Conservation (phyloP, 352 stramenopile species). For the Phytophthora constricta region DNA sequence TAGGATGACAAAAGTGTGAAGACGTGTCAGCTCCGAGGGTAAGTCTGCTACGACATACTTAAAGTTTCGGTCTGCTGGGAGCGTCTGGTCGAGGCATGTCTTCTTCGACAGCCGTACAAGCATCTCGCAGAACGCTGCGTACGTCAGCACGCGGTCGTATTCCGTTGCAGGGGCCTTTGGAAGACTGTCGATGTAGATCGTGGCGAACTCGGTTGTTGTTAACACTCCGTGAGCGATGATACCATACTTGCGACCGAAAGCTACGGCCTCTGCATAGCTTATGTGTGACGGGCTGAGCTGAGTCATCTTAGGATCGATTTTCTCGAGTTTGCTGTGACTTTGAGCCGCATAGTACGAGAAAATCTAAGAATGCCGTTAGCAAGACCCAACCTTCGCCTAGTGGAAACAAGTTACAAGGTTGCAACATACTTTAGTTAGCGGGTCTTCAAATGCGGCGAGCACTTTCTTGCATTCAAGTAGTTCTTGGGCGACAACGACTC, state of each 20-base stretch:
- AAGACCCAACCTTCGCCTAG: background rate
- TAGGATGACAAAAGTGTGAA: too few relatives aligned
- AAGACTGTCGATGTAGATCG: conserved; percentile 79
- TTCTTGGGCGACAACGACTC: conserved; percentile 53
- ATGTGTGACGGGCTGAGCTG: conserved; percentile 57
- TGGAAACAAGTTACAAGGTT: background rate
- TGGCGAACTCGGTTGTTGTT: conserved; percentile 80
- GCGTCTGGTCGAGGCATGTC: conserved; percentile 39
- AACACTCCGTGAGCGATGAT: conserved; percentile 79
- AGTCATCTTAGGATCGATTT: conserved; percentile 63
- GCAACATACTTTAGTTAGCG: conserved; percentile 51
- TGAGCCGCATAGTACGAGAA: conserved; percentile 62
- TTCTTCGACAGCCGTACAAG: conserved; percentile 69
- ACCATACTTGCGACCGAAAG: conserved; percentile 74
- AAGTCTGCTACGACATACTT: conserved; percentile 53
- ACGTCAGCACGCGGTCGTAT: conserved; percentile 69
- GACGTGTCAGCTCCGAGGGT: background rate
- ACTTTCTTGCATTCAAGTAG: conserved; percentile 76
- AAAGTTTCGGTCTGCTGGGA: conserved; percentile 55
- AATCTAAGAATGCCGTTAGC: conserved; percentile 40
- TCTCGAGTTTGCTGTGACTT: conserved; percentile 68
- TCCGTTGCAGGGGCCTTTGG: conserved; percentile 58
- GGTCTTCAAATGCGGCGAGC: conserved; percentile 65
- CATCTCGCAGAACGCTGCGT: conserved; percentile 66
- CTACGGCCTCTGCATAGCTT: conserved; percentile 74